A percentile compares a stretch with the other conserved stretches of the same genome.
Conservation (phyloP, 1,284 basidiomycete genomes). For the Entoloma clypeatum region DNA sequence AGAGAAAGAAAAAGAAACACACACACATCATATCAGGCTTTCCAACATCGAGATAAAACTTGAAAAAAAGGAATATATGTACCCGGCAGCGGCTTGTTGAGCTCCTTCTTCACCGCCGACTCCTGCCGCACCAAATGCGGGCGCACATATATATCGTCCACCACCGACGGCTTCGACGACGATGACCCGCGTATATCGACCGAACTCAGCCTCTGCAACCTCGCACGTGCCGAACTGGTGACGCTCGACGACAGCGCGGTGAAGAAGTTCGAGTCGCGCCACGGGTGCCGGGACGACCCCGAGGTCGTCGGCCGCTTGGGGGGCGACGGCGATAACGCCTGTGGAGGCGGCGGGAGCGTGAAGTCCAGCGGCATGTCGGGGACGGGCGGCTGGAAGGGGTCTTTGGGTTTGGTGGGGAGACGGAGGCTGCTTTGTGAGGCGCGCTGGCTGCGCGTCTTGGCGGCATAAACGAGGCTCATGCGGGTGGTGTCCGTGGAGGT, state of each 20-base stretch:
- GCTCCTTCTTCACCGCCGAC: conserved; percentile 30
- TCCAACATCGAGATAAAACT: conserved; percentile 7
- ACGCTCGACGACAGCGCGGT: not conserved
- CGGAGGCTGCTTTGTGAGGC: conserved; percentile 58
- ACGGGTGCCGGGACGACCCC: conserved; percentile 5
- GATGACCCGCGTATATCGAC: conserved; percentile 18
- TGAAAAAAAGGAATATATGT: not conserved
- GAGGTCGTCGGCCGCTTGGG: conserved; percentile 4
- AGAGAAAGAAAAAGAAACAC: conserved; percentile 6
- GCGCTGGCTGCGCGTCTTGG: conserved; percentile 53
- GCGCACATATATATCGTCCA: conserved; percentile 31
- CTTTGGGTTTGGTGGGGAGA: conserved; percentile 34
- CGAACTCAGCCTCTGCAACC: conserved; percentile 23
- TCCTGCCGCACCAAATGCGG: conserved; percentile 12
- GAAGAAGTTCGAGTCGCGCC: conserved; percentile 4
- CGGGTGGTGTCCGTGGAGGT: conserved; percentile 29
- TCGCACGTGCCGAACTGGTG: not conserved
- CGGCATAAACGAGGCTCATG: conserved; percentile 48
- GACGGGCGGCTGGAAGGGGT: conserved; percentile 34
- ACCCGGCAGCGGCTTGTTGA: conserved; percentile 26
- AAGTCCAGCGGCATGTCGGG: conserved; percentile 37
- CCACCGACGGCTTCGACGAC: conserved; percentile 16
- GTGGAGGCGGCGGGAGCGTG: conserved; percentile 15
- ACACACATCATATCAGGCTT: conserved; percentile 10
- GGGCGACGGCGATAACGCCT: conserved; percentile 18